Conservation (phyloP, 2,329 filamentous ascomycete species). For the Aquanectria penicillioides region DNA sequence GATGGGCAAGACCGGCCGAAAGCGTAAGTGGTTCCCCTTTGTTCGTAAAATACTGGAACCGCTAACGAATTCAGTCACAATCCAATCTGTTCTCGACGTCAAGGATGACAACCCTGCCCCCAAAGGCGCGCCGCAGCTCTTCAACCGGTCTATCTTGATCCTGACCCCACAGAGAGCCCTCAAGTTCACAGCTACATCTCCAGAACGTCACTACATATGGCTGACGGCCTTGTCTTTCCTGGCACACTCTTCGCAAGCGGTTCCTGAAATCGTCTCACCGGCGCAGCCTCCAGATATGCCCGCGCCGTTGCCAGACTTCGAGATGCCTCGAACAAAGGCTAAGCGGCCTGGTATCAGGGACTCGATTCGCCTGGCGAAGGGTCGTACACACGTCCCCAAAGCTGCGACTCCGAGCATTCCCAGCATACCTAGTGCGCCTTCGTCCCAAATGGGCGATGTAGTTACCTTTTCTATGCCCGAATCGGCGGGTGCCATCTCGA, state of each 20-base stretch:
- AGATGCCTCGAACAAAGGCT: slow-evolving; percentile 57
- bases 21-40: slow-evolving; percentile 72
- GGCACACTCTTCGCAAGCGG: slow-evolving; percentile 84
- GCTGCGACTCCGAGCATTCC: slow-evolving; percentile 64
- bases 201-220: slow-evolving; percentile 94
- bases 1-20: slow-evolving; percentile 93
- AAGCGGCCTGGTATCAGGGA: slow-evolving; percentile 76
- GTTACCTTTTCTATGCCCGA: slow-evolving; percentile 52
- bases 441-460: slow-evolving; percentile 50
- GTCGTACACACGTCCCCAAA: slow-evolving; percentile 56
- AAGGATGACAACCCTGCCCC: slow-evolving; percentile 91
- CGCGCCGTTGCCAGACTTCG: slow-evolving; percentile 61
- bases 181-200: slow-evolving; percentile 88
- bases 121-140: slow-evolving; percentile 72
- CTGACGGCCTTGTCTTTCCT: slow-evolving; percentile 94
- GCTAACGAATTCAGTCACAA: slow-evolving; percentile 72
- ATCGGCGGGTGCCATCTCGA: slow-evolving; percentile 49
- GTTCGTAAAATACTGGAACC: slow-evolving; percentile 21
- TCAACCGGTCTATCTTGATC: slow-evolving; percentile 95
- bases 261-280: slow-evolving; percentile 75
- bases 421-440: slow-evolving; percentile 49
- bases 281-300: slow-evolving; percentile 55
- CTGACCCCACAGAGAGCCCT: slow-evolving; percentile 91
- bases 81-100: slow-evolving; percentile 96
- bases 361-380: slow-evolving; percentile 89